Conservation (phyloP, 352 stramenopile genomes). For the Aphanomyces cochlioides region DNA sequence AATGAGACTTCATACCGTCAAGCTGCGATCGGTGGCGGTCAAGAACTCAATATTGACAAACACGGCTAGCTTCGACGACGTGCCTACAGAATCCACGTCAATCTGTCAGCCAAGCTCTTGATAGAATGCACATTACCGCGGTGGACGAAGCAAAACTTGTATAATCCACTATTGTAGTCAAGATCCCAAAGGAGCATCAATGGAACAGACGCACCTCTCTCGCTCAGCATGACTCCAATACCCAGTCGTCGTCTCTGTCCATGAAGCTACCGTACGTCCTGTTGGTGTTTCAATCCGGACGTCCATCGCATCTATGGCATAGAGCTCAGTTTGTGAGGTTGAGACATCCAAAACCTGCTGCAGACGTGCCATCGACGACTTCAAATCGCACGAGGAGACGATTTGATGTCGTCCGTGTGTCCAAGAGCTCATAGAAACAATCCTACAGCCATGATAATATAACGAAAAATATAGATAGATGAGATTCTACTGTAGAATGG, state of each 20-base stretch:
- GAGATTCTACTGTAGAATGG: background rate
- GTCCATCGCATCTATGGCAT: background rate
- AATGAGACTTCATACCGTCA: background rate
- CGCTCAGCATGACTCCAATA: background rate
- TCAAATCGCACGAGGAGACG: slow-evolving; percentile 1
- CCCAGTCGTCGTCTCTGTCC: background rate
- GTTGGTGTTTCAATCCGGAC: background rate
- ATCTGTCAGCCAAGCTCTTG: background rate
- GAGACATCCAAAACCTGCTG: no score
- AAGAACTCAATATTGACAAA: slow-evolving; percentile 12
- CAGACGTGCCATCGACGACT: background rate
- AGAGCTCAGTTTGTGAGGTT: no score
- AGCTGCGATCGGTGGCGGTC: background rate
- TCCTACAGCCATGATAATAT: background rate
- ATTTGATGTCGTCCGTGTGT: slow-evolving; percentile 3
- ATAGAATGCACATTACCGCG: background rate
- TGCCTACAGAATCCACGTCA: background rate
- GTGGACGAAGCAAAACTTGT: slow-evolving; percentile 9
- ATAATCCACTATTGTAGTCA: background rate
- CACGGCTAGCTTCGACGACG: background rate
- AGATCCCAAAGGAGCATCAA: background rate
- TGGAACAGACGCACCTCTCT: background rate
- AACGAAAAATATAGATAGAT: background rate
- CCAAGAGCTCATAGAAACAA: slow-evolving; percentile 6
- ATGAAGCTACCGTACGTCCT: background rate